Conservation (phyloP, 2,329 filamentous ascomycete species). For the Xylariaceae sp. region DNA sequence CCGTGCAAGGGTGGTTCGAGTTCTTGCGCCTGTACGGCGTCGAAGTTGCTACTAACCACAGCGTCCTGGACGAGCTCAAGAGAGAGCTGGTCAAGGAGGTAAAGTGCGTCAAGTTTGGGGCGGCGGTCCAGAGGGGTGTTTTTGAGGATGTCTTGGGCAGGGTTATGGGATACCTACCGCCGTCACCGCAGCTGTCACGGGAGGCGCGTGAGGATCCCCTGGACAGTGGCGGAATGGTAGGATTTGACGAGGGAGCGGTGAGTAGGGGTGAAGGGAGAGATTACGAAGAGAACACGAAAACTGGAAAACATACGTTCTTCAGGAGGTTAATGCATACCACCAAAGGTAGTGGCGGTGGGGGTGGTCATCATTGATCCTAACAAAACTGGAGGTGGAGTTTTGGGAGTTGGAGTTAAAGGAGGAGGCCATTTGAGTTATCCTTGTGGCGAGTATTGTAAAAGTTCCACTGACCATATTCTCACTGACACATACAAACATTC, state of each 20-base stretch:
- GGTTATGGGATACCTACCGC: constrained; percentile 39
- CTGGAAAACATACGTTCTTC: neutral
- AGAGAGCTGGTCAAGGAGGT: constrained; percentile 51
- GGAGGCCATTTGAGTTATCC: too few relatives aligned
- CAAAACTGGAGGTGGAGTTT: neutral
- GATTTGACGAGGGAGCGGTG: neutral
- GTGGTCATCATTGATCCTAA: too few relatives aligned
- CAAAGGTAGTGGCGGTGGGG: neutral
- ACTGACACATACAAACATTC: too few relatives aligned
- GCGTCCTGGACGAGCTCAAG: constrained; percentile 47
- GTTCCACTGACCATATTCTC: too few relatives aligned
- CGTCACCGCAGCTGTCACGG: too few relatives aligned
- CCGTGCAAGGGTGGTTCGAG: constrained; percentile 63
- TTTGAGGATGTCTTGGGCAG: constrained; percentile 54
- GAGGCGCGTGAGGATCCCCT: too few relatives aligned
- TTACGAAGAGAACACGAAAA: neutral
- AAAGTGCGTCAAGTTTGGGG: constrained; percentile 55
- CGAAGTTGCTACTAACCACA: constrained; percentile 44
- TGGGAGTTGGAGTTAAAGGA: too few relatives aligned
- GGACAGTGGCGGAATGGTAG: too few relatives aligned
- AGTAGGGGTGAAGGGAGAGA: neutral
- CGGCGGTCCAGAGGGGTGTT: constrained; percentile 51
- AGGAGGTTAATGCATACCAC: neutral
- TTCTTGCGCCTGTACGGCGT: constrained; percentile 50
- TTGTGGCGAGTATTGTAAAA: too few relatives aligned